Conservation (phyloP, 345 rosid species). For the Firmiana major region DNA sequence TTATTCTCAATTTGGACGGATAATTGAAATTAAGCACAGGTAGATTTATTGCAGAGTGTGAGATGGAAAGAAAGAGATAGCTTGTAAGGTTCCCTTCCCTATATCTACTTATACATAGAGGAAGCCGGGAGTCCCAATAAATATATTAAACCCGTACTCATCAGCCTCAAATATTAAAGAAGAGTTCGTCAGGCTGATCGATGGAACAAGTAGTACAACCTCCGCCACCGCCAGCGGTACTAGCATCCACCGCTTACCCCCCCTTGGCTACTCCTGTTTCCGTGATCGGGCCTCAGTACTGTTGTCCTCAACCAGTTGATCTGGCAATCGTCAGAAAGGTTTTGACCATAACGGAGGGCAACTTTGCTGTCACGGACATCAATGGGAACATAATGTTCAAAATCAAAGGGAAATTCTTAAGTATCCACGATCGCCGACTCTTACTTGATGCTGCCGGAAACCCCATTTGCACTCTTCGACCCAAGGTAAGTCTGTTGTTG, state of each 20-base stretch:
- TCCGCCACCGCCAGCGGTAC: neutral
- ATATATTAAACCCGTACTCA: too few species aligned
- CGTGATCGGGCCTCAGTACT: slow-evolving; percentile 4
- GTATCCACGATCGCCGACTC: slow-evolving; percentile 10
- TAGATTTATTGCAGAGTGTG: too few species aligned
- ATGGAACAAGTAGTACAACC: neutral
- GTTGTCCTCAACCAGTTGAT: slow-evolving; percentile 9
- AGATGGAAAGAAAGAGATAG: too few species aligned
- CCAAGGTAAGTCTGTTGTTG: neutral
- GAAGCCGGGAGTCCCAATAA: too few species aligned
- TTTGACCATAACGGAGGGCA: slow-evolving; percentile 8
- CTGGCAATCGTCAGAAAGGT: slow-evolving; percentile 9
- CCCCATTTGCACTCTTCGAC: slow-evolving; percentile 15
- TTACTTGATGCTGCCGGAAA: slow-evolving; percentile 13
- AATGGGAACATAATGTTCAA: slow-evolving; percentile 9
- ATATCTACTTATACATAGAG: too few species aligned
- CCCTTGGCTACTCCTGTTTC: neutral
- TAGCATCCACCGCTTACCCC: neutral
- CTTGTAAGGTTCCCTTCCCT: too few species aligned
- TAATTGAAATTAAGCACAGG: too few species aligned
- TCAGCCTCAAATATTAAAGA: neutral
- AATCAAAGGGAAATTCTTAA: slow-evolving; percentile 12
- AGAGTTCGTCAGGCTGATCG: neutral
- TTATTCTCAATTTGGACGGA: too few species aligned
- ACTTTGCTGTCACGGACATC: slow-evolving; percentile 10